phyloP scores from a whole-genome alignment of 257 asterid species.

The Dorcoceras hygrometricum region DNA sequence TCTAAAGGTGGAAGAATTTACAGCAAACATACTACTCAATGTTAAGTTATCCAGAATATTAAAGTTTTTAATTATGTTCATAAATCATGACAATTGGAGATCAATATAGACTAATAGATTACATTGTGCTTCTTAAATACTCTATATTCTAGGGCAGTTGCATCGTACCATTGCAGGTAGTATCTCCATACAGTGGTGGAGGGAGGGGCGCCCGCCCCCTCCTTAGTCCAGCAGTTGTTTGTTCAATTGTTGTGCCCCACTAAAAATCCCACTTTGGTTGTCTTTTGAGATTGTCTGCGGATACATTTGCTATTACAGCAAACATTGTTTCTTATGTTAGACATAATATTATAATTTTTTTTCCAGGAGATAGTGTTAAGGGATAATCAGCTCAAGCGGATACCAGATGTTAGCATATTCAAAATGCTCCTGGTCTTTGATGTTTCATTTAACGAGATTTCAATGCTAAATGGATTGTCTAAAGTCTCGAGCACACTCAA shows the following conservation, averaged over 20 bases:
- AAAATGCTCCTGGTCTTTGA: slow-evolving; percentile 77
- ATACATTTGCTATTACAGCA: background rate
- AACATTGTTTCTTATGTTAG: slow-evolving; percentile 7
- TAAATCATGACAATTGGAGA: background rate
- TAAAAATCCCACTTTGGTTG: background rate
- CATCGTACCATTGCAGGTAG: background rate
- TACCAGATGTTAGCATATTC: slow-evolving; percentile 84
- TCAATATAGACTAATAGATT: background rate
- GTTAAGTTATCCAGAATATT: background rate
- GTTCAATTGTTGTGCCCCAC: background rate
- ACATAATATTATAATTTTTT: background rate
- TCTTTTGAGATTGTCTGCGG: background rate
- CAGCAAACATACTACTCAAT: background rate
- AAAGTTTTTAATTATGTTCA: background rate
- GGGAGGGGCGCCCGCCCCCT: background rate
- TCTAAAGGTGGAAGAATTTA: too few relatives aligned
- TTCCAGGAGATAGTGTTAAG: slow-evolving; percentile 81
- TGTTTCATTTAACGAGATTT: slow-evolving; percentile 82
- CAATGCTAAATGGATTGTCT: slow-evolving; percentile 66
- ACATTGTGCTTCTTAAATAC: background rate
- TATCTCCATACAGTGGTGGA: background rate
- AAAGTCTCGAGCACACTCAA: slow-evolving; percentile 68
- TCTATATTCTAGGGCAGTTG: background rate
- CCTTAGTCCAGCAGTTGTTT: background rate
- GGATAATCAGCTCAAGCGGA: slow-evolving; percentile 87